Conservation (phyloP, 306 rosid genomes). For the Fragaria iinumae region DNA sequence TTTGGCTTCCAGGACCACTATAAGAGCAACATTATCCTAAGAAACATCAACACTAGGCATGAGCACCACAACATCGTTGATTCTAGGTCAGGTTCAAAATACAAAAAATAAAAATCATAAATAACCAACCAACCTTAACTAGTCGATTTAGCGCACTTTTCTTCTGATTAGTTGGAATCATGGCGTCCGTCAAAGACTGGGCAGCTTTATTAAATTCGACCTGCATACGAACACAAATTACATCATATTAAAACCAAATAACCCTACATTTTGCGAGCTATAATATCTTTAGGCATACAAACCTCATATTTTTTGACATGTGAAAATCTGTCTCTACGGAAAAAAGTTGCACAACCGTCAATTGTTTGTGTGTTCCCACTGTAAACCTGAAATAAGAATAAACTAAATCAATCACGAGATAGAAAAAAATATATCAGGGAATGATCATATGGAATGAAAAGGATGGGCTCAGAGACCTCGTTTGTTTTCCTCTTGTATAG, state of each 20-base stretch:
- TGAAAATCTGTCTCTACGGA: slow-evolving; percentile 92
- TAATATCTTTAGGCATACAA: not conserved
- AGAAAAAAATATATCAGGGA: slow-evolving; percentile 5
- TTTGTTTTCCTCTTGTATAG: slow-evolving; percentile 84
- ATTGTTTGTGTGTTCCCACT: slow-evolving; percentile 52
- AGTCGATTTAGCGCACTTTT: slow-evolving; percentile 84
- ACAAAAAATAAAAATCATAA: not conserved
- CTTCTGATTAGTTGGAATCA: slow-evolving; percentile 80
- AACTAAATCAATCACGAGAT: slow-evolving; percentile 15
- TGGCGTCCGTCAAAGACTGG: slow-evolving; percentile 88
- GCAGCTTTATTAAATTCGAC: slow-evolving; percentile 99
- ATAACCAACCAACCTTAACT: slow-evolving; percentile 62
- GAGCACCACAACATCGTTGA: slow-evolving; percentile 8
- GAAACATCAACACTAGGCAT: slow-evolving; percentile 22
- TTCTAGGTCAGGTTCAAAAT: not conserved
- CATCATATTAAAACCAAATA: slow-evolving; percentile 19
- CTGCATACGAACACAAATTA: slow-evolving; percentile 48
- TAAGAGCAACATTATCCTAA: slow-evolving; percentile 95
- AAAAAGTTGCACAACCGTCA: slow-evolving; percentile 99
- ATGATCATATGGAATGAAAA: slow-evolving; percentile 2
- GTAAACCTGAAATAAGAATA: slow-evolving; percentile 52
- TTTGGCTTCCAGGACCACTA: slow-evolving; percentile 93
- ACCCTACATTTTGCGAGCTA: not conserved
- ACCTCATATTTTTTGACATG: slow-evolving; percentile 99
- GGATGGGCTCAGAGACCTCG: slow-evolving; percentile 55